These are phyloP conservation scores for Daedaleopsis sinensis DNA, from an alignment of 768 basidiomycete species.

Conservation along the genomic window DNA sequence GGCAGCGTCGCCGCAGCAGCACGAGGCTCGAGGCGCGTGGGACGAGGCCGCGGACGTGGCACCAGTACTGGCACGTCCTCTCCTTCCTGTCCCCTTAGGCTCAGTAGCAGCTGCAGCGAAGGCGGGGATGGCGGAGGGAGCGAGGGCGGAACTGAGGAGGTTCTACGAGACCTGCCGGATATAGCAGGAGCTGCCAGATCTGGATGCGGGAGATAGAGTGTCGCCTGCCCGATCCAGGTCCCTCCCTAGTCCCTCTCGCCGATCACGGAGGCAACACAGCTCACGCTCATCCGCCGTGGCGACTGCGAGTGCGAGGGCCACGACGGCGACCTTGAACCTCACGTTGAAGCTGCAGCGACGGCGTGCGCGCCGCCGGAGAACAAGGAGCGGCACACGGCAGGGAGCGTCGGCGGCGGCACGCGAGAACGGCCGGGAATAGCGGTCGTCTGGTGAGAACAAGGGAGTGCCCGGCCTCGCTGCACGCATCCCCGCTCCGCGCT, in stretches of 20 bases:
- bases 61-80: no score
- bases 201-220: conserved; percentile 10
- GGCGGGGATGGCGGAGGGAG: neutral
- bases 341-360: no score
- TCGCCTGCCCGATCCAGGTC: neutral
- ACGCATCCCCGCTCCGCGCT: no score
- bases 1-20: no score
- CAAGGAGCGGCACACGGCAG: neutral
- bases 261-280: no score
- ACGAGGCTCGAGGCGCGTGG: no score
- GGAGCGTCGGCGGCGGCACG: neutral
- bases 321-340: no score
- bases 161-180: conserved; percentile 11
- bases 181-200: conserved; percentile 16
- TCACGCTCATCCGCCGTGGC: no score
- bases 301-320: no score
- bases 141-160: neutral
- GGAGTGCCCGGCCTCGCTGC: conserved; percentile 1
- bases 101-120: neutral
- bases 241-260: neutral
- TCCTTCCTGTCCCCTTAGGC: no score
- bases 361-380: no score
- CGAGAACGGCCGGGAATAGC: neutral
- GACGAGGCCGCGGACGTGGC: no score
- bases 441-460: conserved; percentile 13